Evolutionary conservation across 2,329 filamentous ascomycete genomes (phyloP), one percentile per base, ranked within the genome.

Genomic region (Hymenoscyphus infarciens): DNA sequence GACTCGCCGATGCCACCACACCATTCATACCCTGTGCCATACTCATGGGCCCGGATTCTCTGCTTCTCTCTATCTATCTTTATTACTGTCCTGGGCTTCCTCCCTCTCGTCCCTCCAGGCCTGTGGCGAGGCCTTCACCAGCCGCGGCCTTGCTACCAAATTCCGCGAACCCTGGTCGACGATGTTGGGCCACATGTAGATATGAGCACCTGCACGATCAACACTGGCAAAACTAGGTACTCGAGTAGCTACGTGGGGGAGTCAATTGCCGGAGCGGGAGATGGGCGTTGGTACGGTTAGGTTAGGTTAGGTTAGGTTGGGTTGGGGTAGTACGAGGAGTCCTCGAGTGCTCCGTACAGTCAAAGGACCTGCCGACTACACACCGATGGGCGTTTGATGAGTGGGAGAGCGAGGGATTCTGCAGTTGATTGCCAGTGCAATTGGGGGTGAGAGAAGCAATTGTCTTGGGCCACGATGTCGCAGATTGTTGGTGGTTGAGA

Each of bases 1-100:
- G 57, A 1, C 63, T 55, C 6, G 62, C 42, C 55, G 60, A 64
- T 45, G 39, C 39, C 42, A 61, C 68, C 55, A 60, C 59, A 22
- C 66, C 69, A 68, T 66, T 64, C 56, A 64, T 56, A 38, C 68
- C 69, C 64, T 69, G 63, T 53, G 63, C 66, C 66, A 68, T 65
- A 53, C 61, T 69, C 68, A 69, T 68, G 52, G 52, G 56, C 67
- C 29, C 29, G 35, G 38, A 19, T 22, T 16, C 56, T n/a, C 33
- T 35, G 13, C 33, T 35, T 33, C 31, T 38, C 31, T n/a, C 25
- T 38, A 58, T 25, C 31, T 39, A 49, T 60, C 55, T 33, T 38
- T 62, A 62, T 56, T 60, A 27, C 27, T 31, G 33, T 56, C 13
- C 22, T n/a, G n/a, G n/a, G n/a, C n/a, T 60, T 61, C 59, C 33